Percentiles rank a stretch among this genome's conserved stretches.
Evolutionary conservation across 2,329 filamentous ascomycete genomes (phyloP).

Genomic region (Colletotrichum tropicale): DNA sequence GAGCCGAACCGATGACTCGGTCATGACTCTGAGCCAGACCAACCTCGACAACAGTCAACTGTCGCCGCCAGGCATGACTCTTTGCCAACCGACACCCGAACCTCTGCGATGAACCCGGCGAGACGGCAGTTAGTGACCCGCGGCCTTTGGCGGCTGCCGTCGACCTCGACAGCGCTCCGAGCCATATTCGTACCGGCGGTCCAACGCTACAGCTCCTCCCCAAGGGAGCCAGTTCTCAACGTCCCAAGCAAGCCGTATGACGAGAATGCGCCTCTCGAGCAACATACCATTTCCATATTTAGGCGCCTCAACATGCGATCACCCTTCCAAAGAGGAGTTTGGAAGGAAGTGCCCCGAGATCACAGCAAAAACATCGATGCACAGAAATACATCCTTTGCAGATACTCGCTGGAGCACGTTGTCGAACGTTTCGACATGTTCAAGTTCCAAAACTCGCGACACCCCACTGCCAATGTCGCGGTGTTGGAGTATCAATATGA

Average conservation of each 20-base stretch:
- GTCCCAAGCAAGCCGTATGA: background rate
- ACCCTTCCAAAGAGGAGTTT: background rate
- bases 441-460: background rate
- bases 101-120: background rate
- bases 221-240: background rate
- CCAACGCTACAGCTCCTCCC: background rate
- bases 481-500: background rate
- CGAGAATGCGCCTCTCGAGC: background rate
- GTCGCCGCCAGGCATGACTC: background rate
- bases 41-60: background rate
- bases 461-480: background rate
- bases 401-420: background rate
- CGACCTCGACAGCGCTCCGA: background rate
- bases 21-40: background rate
- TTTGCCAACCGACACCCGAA: background rate
- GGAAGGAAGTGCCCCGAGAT: background rate
- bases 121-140: background rate
- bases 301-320: background rate
- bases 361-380: background rate
- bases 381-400: background rate
- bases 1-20: background rate
- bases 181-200: background rate
- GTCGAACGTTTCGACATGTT: background rate
- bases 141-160: background rate
- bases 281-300: background rate